Conservation (phyloP, 306 rosid species). For the Quillaja saponaria region DNA sequence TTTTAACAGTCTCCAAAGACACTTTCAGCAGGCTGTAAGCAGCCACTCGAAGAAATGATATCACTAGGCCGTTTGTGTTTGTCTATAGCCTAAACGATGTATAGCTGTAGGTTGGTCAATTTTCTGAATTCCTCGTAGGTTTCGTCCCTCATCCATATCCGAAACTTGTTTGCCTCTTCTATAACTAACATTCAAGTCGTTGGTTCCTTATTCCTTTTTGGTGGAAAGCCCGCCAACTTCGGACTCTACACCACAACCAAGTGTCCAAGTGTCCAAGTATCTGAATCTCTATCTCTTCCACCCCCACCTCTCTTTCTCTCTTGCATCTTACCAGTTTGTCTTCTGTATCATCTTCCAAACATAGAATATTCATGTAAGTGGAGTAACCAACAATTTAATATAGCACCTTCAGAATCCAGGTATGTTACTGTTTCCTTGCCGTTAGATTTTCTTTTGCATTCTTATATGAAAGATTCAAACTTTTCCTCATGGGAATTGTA, state of each 20-base stretch:
- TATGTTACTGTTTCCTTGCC: conserved; percentile 13
- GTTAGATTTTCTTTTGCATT: not conserved
- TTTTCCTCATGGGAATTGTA: not conserved
- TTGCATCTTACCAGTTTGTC: conserved; percentile 11
- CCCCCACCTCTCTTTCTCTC: conserved; percentile 11
- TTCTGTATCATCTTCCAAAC: not conserved
- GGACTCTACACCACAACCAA: conserved; percentile 22
- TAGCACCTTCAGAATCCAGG: conserved; percentile 7
- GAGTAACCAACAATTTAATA: conserved; percentile 2
- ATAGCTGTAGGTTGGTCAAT: not conserved
- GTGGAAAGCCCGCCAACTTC: conserved; percentile 65
- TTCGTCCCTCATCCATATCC: conserved; percentile 18
- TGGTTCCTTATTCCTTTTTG: conserved; percentile 21
- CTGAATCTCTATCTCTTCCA: conserved; percentile 18
- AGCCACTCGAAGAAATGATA: no score
- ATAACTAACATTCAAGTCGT: conserved; percentile 27
- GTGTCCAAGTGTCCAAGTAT: no score
- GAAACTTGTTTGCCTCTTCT: not conserved
- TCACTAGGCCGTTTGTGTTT: no score
- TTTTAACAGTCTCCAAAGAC: no score
- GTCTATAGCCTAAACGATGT: no score
- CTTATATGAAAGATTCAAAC: conserved; percentile 1
- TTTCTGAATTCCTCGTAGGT: not conserved
- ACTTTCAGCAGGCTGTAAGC: no score
- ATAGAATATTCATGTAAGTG: conserved; percentile 16